Evolutionary conservation across 768 basidiomycete species (phyloP), one percentile per base, ranked within the genome.

Genomic region (Psilocybe cubensis): DNA sequence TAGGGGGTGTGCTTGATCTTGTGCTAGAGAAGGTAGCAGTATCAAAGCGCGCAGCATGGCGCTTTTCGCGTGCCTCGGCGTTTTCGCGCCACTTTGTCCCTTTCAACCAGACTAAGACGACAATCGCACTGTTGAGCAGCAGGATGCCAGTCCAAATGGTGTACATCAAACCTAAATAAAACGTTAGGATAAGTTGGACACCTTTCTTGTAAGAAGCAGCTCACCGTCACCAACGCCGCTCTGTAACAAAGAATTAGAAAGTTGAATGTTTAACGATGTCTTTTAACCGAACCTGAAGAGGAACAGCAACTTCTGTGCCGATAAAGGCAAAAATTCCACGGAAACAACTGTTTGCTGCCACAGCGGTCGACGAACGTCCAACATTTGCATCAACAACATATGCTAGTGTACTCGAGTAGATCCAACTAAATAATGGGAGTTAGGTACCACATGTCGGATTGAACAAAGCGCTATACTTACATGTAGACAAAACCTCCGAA

Each of bases 371-470:
- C 2, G 91, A 91, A 25, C 90, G 82, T 8, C 94, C 94, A 5
- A 79, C 76, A 68, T 96, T 97, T 4, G 92, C 85, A 63, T 97
- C 94, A 14, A 95, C 92, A 29, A 95, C 78, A 64, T 94, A 96
- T 0, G 94, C 89, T 27, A 96, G 72, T 0, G 89, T 71, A 54
- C 72, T 75, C 6, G 72, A 45, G 42, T 76, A 74, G 10, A 65
- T 68, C 72, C 74, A 78, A 50, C 77, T 79, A 10, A 48, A n/a
- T n/a, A n/a, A n/a, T n/a, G n/a, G n/a, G n/a, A n/a, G n/a, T n/a
- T n/a, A 27, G 1, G 18, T 17, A 28, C 17, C 40, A n/a, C n/a
- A 12, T 17, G 21, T 17, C 17, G 44, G 18, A 24, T 10, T 23
- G 21, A 25, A 17, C 41, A 29, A 4, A 44, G 42, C 40, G 14